phyloP scores from a whole-genome alignment of 345 rosid species.

The Gossypium longicalyx region DNA sequence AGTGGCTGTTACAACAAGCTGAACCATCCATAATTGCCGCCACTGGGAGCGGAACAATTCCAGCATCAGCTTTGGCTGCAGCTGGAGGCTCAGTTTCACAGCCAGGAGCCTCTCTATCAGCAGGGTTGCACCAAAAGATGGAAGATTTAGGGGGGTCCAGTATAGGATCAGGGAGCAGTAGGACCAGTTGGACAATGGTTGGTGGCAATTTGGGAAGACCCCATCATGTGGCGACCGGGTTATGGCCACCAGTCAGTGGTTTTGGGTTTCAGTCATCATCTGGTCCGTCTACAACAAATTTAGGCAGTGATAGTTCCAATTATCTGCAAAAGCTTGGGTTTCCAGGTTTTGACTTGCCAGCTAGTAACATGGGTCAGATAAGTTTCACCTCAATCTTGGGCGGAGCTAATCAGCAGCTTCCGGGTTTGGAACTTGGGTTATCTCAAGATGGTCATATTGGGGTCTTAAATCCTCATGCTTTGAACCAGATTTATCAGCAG shows the following conservation, averaged over 20 bases:
- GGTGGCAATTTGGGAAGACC: conserved; percentile 64
- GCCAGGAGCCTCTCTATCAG: conserved; percentile 52
- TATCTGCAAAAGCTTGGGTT: conserved; percentile 63
- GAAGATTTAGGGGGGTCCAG: conserved; percentile 60
- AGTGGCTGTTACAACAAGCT: conserved; percentile 93
- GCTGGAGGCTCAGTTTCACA: conserved; percentile 60
- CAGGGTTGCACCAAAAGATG: conserved; percentile 69
- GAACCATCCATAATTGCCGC: conserved; percentile 91
- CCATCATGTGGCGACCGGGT: conserved; percentile 50
- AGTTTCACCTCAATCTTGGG: conserved; percentile 76
- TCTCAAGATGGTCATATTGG: conserved; percentile 94
- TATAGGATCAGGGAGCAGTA: conserved; percentile 42
- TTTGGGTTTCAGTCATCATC: conserved; percentile 59
- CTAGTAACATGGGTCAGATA: conserved; percentile 55
- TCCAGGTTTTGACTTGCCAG: conserved; percentile 76
- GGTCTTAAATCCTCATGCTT: conserved; percentile 66
- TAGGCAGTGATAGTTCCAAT: conserved; percentile 49
- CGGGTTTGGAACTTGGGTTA: conserved; percentile 91
- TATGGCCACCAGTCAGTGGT: conserved; percentile 75
- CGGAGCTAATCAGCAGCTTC: conserved; percentile 51
- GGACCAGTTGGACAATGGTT: conserved; percentile 61
- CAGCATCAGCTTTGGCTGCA: conserved; percentile 81
- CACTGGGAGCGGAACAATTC: conserved; percentile 92
- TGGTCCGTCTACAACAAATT: conserved; percentile 40
- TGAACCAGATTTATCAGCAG: conserved; percentile 87